Evolutionary conservation across 139 green algal genomes (phyloP).

Genomic region (Chlamydomonas sp.): DNA sequence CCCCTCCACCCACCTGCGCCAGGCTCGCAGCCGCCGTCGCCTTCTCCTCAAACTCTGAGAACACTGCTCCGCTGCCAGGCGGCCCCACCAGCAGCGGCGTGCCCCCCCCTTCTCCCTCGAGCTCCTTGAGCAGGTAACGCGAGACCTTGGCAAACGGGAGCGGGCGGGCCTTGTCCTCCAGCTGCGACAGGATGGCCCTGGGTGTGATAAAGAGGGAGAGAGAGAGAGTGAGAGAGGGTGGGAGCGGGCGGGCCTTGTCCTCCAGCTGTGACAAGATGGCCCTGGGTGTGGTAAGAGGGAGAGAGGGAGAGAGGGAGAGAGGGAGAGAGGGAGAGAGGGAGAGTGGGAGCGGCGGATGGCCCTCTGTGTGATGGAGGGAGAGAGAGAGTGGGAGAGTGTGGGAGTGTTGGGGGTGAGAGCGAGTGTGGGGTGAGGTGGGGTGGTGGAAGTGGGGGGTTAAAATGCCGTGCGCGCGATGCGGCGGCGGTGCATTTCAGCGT

Average conservation of each 20-base stretch:
- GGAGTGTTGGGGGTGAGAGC: too few species aligned
- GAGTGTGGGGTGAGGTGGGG: too few species aligned
- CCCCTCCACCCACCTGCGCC: conserved; percentile 66
- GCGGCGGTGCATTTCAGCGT: too few species aligned
- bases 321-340: conserved; percentile 42
- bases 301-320: too few species aligned
- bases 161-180: conserved; percentile 65
- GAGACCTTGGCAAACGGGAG: conserved; percentile 36
- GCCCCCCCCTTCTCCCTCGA: not conserved
- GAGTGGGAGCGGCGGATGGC: too few species aligned
- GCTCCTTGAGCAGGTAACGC: not conserved
- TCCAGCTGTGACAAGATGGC: conserved; percentile 53
- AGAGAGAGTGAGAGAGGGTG: too few species aligned
- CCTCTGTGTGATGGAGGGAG: too few species aligned
- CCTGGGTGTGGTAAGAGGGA: too few species aligned
- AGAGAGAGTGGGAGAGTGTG: too few species aligned
- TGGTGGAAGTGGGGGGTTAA: too few species aligned
- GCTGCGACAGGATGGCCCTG: conserved; percentile 40
- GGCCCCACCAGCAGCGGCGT: not conserved
- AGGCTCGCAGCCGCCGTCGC: conserved; percentile 66
- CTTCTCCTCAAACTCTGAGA: conserved; percentile 56
- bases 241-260: conserved; percentile 54
- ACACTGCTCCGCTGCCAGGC: conserved; percentile 22
- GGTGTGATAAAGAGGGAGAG: too few species aligned
- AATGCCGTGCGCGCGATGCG: too few species aligned